A percentile compares a stretch with the other conserved stretches of the same genome.
Evolutionary conservation across 2,329 filamentous ascomycete species (phyloP).

Genomic region (Sodiomyces alkalinus): DNA sequence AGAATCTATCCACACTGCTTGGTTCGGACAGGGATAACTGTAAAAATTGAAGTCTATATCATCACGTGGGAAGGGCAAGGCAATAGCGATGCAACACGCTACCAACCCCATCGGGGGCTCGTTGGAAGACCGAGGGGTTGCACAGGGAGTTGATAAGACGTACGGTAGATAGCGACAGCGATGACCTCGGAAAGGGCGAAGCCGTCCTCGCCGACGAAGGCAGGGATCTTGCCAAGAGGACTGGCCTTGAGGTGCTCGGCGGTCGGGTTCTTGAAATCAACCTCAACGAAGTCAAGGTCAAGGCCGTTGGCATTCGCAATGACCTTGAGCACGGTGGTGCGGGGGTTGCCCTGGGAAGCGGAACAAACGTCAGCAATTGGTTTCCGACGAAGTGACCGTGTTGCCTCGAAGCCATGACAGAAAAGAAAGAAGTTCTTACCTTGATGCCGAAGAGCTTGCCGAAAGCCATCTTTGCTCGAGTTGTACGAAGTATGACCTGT

Average conservation of each 20-base stretch:
- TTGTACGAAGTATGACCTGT: too few species aligned
- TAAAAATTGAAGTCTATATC: slow-evolving; percentile 61
- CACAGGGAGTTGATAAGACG: too few species aligned
- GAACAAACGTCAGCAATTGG: slow-evolving; percentile 9
- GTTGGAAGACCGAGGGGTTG: too few species aligned
- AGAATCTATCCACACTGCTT: slow-evolving; percentile 72
- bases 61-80: slow-evolving; percentile 33
- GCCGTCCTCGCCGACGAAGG: slow-evolving; percentile 85
- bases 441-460: slow-evolving; percentile 88
- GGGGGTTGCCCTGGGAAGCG: slow-evolving; percentile 60
- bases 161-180: slow-evolving; percentile 96
- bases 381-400: slow-evolving; percentile 1
- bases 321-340: slow-evolving; percentile 75
- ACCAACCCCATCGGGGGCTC: too few species aligned
- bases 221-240: slow-evolving; percentile 80
- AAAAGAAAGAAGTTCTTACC: too few species aligned
- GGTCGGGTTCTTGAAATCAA: slow-evolving; percentile 47
- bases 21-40: slow-evolving; percentile 96
- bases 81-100: too few species aligned
- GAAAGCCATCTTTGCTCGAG: slow-evolving; percentile 61
- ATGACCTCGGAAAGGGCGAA: slow-evolving; percentile 80
- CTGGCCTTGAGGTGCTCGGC: slow-evolving; percentile 74
- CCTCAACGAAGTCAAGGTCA: slow-evolving; percentile 73
- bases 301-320: slow-evolving; percentile 97
- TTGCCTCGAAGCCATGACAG: too few species aligned